Percentiles rank a stretch among this genome's conserved stretches.
phyloP scores from a whole-genome alignment of 305 asterid genomes.

The Fraxinus ornus region DNA sequence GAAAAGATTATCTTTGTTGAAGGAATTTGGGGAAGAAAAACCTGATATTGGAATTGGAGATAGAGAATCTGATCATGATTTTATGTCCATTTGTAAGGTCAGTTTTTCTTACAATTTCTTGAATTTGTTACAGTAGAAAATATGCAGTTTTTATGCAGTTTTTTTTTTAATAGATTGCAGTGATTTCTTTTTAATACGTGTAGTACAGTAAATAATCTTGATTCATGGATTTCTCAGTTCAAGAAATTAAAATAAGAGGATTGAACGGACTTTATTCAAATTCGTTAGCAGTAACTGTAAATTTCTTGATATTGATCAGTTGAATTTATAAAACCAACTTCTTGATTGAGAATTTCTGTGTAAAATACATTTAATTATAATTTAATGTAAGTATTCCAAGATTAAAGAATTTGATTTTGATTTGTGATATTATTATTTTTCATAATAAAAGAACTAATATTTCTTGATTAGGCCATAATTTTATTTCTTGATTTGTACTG shows the following conservation, averaged over 20 bases:
- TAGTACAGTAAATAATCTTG: background rate
- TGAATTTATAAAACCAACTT: background rate
- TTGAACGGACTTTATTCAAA: background rate
- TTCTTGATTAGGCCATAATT: slow-evolving; percentile 28
- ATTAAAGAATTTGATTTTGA: slow-evolving; percentile 17
- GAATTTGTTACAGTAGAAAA: background rate
- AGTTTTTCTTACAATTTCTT: background rate
- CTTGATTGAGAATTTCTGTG: background rate
- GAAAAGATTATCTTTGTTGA: slow-evolving; percentile 65
- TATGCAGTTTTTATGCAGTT: background rate
- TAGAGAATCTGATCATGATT: slow-evolving; percentile 88
- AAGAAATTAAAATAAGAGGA: background rate
- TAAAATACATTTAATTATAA: background rate
- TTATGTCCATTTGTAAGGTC: slow-evolving; percentile 96
- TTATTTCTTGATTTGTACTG: background rate
- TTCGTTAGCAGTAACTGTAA: background rate
- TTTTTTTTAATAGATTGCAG: background rate
- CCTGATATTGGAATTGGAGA: slow-evolving; percentile 91
- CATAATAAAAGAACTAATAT: slow-evolving; percentile 2
- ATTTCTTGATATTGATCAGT: background rate
- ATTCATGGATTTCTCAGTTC: background rate
- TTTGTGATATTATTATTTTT: slow-evolving; percentile 14
- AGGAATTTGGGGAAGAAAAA: slow-evolving; percentile 82
- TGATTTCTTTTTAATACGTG: background rate
- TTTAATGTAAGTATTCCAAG: background rate